A percentile compares a stretch with the other conserved stretches of the same genome.
Conservation (phyloP, 345 rosid genomes). For the Erysimum cheiranthoides region DNA sequence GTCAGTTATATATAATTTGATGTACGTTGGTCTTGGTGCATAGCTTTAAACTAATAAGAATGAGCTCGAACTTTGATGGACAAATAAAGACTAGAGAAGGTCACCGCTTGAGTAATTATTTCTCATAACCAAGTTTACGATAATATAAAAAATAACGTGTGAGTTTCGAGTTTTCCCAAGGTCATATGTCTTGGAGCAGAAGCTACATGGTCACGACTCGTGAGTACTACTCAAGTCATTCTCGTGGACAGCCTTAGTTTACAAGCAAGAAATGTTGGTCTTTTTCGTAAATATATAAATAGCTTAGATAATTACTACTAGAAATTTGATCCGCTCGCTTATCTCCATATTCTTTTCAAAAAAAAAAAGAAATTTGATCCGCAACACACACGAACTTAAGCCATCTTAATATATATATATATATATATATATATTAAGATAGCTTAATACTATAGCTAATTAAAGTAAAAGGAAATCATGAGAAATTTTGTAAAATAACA, state of each 20-base stretch:
- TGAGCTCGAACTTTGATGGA: slow-evolving; percentile 42
- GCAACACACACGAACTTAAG: neutral
- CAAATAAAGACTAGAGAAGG: slow-evolving; percentile 42
- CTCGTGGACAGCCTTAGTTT: slow-evolving; percentile 34
- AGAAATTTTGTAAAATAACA: neutral
- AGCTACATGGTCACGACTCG: slow-evolving; percentile 40
- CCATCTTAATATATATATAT: neutral
- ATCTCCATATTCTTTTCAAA: no score
- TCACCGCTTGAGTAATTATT: slow-evolving; percentile 42
- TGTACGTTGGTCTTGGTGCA: slow-evolving; percentile 32
- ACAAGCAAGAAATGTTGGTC: slow-evolving; percentile 45
- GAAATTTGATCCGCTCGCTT: no score
- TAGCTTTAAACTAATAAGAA: slow-evolving; percentile 36
- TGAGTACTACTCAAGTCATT: slow-evolving; percentile 45
- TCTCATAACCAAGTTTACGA: slow-evolving; percentile 33
- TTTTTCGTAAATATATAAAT: neutral
- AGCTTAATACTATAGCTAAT: neutral
- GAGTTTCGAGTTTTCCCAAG: slow-evolving; percentile 36
- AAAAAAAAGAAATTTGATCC: neutral
- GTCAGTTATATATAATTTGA: slow-evolving; percentile 20
- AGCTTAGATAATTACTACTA: neutral
- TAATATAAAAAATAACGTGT: slow-evolving; percentile 27
- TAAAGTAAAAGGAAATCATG: neutral
- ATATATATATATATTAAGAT: neutral
- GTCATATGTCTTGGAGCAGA: slow-evolving; percentile 35